Evolutionary conservation across 495 filamentous ascomycete species (phyloP), one percentile per base, ranked within the genome.

Genomic region (Aspergillus incahuasiensis): DNA sequence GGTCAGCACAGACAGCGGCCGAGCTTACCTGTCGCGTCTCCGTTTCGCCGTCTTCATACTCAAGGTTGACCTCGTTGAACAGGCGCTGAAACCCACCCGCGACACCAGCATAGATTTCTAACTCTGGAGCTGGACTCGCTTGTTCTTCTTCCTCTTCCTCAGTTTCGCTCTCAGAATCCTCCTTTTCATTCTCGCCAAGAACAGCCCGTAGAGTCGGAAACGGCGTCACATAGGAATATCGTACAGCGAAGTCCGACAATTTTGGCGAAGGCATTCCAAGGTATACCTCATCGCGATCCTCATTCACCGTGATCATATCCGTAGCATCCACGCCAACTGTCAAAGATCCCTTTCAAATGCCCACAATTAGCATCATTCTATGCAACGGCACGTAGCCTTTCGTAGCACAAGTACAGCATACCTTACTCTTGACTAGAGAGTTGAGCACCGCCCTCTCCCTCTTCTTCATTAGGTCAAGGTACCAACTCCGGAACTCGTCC

Each of bases 401-500:
- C 45, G 35, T 5, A 22, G 24, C 44, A 21, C 19, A 11, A 35
- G 32, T 35, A 35, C 9, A 52, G 68, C 70, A 63, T 62, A 79
- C 77, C 61, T 59, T 67, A 53, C 69, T 72, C 16, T 57, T 58
- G 16, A 82, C 78, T 66, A 81, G 42, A 7, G 63, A 64, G 50
- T 78, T 65, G 6, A 82, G 58, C 40, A 64, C 66, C 32, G 67
- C 63, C 56, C 73, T 65, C 57, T 77, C 74, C 16, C 73, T 67
- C 34, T 60, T 69, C 56, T 73, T 74, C 71, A 81, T 76, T 15
- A 61, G 66, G 49, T 71, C 73, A 51, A 79, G 59, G 43, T 81
- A 74, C 78, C 78, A 81, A 42, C 63, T 54, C 53, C 75, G 70
- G 62, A 82, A 81, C 57, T 81, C 71, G 35, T 71, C 67, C 1